Conservation (phyloP, 1,284 basidiomycete genomes). For the Violaceomyces palustris region DNA sequence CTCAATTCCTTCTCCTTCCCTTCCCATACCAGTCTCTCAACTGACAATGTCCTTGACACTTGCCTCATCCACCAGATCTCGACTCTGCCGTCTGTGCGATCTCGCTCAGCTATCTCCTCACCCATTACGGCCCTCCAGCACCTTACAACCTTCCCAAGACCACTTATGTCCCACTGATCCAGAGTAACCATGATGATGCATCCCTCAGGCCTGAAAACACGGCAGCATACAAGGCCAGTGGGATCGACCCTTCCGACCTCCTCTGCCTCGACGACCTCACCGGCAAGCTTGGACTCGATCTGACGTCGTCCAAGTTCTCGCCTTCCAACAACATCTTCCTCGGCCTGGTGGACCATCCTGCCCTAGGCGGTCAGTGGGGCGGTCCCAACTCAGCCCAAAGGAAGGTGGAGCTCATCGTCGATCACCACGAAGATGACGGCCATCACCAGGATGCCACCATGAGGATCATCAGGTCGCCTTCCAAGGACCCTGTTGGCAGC, state of each 20-base stretch:
- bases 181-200: constrained; percentile 67
- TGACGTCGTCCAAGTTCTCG: constrained; percentile 13
- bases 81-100: constrained; percentile 47
- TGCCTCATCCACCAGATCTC: too few species aligned
- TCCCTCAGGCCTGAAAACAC: constrained; percentile 77
- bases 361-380: constrained; percentile 28
- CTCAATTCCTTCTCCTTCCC: too few species aligned
- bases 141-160: constrained; percentile 12
- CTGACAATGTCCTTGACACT: too few species aligned
- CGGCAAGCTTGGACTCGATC: constrained; percentile 7
- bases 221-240: constrained; percentile 18
- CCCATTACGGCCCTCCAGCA: constrained; percentile 14
- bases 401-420: constrained; percentile 72
- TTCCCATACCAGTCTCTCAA: too few species aligned
- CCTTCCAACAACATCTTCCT: constrained; percentile 16
- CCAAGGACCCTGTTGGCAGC: constrained; percentile 34
- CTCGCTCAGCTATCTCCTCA: constrained; percentile 37
- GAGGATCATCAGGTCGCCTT: constrained; percentile 34
- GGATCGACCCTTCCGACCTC: constrained; percentile 10
- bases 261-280: constrained; percentile 32
- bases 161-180: constrained; percentile 65
- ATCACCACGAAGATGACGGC: constrained; percentile 86
- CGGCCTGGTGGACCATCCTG: constrained; percentile 35
- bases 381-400: constrained; percentile 11
- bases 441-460: constrained; percentile 57